Conservation (phyloP, 345 rosid genomes). For the Balakata baccata region DNA sequence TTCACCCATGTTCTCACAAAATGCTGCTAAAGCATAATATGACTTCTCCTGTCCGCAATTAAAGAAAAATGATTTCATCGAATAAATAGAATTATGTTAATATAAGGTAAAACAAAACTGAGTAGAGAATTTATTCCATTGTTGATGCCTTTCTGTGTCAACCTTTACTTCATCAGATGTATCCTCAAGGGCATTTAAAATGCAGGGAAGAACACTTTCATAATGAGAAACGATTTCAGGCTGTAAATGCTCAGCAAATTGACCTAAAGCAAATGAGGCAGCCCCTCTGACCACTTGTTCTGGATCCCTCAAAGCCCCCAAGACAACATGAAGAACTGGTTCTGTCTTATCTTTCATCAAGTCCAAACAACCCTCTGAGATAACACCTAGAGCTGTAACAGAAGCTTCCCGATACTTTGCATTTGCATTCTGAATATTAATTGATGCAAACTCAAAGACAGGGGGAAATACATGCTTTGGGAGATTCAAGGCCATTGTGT, state of each 20-base stretch:
- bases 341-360: slow-evolving; percentile 83
- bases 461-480: slow-evolving; percentile 81
- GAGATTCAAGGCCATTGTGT: slow-evolving; percentile 88
- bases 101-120: slow-evolving; percentile 2
- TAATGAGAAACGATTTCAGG: slow-evolving; percentile 86
- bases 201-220: slow-evolving; percentile 85
- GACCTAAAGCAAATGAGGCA: slow-evolving; percentile 97
- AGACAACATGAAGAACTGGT: slow-evolving; percentile 73
- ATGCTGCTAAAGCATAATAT: slow-evolving; percentile 96
- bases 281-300: slow-evolving; percentile 99
- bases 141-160: slow-evolving; percentile 16
- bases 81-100: neutral
- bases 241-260: slow-evolving; percentile 96
- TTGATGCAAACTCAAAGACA: slow-evolving; percentile 79
- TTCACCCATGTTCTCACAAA: slow-evolving; percentile 97
- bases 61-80: slow-evolving; percentile 8
- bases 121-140: slow-evolving; percentile 3
- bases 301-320: slow-evolving; percentile 81
- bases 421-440: slow-evolving; percentile 63
- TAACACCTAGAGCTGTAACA: slow-evolving; percentile 86
- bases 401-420: slow-evolving; percentile 93
- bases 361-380: slow-evolving; percentile 91
- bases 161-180: slow-evolving; percentile 97
- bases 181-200: slow-evolving; percentile 90
- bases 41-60: slow-evolving; percentile 73